These are phyloP conservation scores for Angomonas deanei DNA, from an alignment of 208 protist genomes.

Conservation along the genomic window DNA sequence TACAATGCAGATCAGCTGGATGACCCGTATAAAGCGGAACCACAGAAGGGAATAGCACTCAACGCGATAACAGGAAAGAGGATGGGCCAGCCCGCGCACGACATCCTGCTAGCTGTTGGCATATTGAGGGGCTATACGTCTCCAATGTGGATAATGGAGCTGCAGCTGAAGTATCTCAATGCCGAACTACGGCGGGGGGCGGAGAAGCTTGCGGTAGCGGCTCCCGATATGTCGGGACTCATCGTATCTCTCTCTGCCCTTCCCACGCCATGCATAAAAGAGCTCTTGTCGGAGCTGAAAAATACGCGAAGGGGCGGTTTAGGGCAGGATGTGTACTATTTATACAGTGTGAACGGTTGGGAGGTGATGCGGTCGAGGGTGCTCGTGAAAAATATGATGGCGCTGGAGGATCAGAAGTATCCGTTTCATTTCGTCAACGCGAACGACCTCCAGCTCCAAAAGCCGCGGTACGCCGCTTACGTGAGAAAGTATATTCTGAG, in stretches of 20 bases:
- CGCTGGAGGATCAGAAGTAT: conserved; percentile 59
- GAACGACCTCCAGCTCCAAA: conserved; percentile 52
- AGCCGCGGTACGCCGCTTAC: conserved; percentile 33
- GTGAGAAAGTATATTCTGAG: conserved; percentile 8
- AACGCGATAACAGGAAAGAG: conserved; percentile 83
- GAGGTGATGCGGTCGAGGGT: conserved; percentile 73
- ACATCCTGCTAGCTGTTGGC: conserved; percentile 76
- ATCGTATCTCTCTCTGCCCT: conserved; percentile 67
- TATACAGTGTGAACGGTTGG: conserved; percentile 85
- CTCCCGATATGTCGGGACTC: conserved; percentile 77
- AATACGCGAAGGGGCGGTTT: conserved; percentile 53
- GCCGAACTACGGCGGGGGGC: conserved; percentile 37
- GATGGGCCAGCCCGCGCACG: conserved; percentile 82
- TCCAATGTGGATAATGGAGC: conserved; percentile 80
- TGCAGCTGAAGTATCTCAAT: conserved; percentile 81
- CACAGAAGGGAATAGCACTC: conserved; percentile 68
- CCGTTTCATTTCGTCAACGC: conserved; percentile 89
- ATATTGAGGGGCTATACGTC: conserved; percentile 85
- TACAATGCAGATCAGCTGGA: conserved; percentile 84
- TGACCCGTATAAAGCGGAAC: conserved; percentile 85
- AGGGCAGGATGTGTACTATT: conserved; percentile 66
- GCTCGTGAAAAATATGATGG: conserved; percentile 81
- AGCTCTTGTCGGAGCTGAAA: conserved; percentile 57
- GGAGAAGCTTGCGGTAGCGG: conserved; percentile 39
- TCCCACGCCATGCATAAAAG: conserved; percentile 22